Percentiles rank a stretch among this genome's conserved stretches.
Conservation (phyloP, 176 grass and related monocot species). For the Musa acuminata region DNA sequence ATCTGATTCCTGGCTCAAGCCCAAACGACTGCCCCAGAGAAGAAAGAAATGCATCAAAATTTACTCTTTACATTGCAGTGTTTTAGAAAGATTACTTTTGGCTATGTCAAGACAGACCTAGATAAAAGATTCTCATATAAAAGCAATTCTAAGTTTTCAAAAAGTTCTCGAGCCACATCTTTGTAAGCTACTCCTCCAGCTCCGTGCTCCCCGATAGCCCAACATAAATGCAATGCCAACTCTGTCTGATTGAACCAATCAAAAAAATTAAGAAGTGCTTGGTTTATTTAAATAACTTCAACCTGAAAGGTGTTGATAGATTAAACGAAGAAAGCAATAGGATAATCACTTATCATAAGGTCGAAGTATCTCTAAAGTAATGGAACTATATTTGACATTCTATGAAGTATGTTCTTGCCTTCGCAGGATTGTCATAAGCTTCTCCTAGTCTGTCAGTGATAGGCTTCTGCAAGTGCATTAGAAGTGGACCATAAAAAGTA, state of each 20-base stretch:
- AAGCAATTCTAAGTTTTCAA: conserved; percentile 85
- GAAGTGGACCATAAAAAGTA: conserved; percentile 16
- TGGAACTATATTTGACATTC: not conserved
- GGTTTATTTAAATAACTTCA: not conserved
- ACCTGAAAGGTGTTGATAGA: not conserved
- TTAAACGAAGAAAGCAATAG: not conserved
- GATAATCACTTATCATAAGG: not conserved
- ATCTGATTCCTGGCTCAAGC: conserved; percentile 57
- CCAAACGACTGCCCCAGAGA: conserved; percentile 57
- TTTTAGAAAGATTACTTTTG: not conserved
- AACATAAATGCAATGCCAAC: conserved; percentile 85
- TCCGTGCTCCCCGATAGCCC: conserved; percentile 91
- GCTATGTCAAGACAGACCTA: conserved; percentile 41
- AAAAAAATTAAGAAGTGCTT: conserved; percentile 5
- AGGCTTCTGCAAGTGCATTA: conserved; percentile 66
- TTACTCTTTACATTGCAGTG: not conserved
- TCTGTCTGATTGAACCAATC: conserved; percentile 45
- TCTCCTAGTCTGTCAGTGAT: conserved; percentile 81
- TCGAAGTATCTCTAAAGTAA: not conserved
- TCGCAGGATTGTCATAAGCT: conserved; percentile 72
- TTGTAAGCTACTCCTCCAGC: conserved; percentile 63
- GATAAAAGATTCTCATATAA: conserved; percentile 87
- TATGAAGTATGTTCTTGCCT: conserved; percentile 29
- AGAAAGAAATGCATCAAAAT: conserved; percentile 21
- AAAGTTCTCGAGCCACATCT: conserved; percentile 82